These are phyloP conservation scores for Trematosphaeria pertusa DNA, from an alignment of 2,329 filamentous ascomycete genomes.

Conservation along the genomic window DNA sequence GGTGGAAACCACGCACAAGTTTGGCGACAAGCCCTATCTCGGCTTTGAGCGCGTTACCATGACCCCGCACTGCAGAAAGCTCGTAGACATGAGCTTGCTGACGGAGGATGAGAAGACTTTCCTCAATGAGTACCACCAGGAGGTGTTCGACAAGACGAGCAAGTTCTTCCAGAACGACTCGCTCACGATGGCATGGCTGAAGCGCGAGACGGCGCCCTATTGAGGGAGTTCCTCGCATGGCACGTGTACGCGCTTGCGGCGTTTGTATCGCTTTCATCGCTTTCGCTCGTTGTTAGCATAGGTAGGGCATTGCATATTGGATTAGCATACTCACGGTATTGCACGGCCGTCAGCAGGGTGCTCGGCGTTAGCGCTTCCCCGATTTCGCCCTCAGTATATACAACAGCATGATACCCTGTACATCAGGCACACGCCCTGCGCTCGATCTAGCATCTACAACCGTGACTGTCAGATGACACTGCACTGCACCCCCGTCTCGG, in stretches of 20 bases:
- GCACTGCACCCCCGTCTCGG: no score
- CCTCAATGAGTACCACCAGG: constrained; percentile 84
- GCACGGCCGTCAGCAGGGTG: constrained; percentile 19
- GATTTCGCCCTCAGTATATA: constrained; percentile 14
- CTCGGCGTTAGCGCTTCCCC: constrained; percentile 18
- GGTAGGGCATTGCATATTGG: constrained; percentile 16
- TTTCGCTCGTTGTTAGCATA: constrained; percentile 9
- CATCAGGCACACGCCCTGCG: constrained; percentile 9
- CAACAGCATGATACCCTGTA: constrained; percentile 20
- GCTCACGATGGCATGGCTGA: constrained; percentile 78
- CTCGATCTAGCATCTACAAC: constrained; percentile 1
- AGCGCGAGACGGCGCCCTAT: constrained; percentile 78
- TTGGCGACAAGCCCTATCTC: constrained; percentile 92
- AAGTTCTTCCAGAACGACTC: constrained; percentile 76
- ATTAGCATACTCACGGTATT: constrained; percentile 23
- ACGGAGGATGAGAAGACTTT: constrained; percentile 79
- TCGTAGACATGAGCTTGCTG: constrained; percentile 79
- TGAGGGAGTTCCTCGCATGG: constrained; percentile 13
- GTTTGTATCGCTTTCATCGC: constrained; percentile 5
- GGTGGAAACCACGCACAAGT: constrained; percentile 83
- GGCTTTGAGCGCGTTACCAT: constrained; percentile 98
- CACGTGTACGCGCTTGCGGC: neutral
- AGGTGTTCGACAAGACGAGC: constrained; percentile 83
- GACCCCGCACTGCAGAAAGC: constrained; percentile 89
- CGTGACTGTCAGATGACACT: no score